Evolutionary conservation across 768 basidiomycete genomes (phyloP), one percentile per base, ranked within the genome.

Genomic region (Daedalea quercina): DNA sequence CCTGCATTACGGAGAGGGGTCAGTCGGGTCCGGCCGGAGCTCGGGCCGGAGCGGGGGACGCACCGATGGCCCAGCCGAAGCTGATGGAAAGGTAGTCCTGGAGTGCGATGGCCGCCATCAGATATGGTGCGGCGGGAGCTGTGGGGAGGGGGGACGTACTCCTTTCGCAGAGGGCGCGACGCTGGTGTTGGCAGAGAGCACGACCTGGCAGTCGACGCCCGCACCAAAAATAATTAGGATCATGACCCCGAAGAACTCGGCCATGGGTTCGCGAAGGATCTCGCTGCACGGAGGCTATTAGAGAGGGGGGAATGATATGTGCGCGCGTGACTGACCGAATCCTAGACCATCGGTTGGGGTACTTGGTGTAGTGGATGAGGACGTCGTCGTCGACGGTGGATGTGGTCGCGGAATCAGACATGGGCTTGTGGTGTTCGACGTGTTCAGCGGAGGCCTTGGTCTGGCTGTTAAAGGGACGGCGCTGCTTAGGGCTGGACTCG

Each of bases 191-290:
- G 68, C 65, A 3, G 80, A 78, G 9, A 85, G 70, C 26, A 76
- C 71, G 2, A 73, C 75, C 63, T 85, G 83, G 59, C 79, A 82
- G 53, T 78, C 70, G 40, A 76, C 76, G 42, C 82, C 82, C 41
- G 69, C 69, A 22, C 84, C 84, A 55, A 85, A 79, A 50, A 83
- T 76, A 51, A 83, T 68, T 9, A 85, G 67, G 26, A 85, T 69
- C 60, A 76, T 76, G 8, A 76, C 73, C 19, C 83, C 84, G 42
- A 84, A 60, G 57, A 85, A 83, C 64, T 86, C 84, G 15, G 82
- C 85, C 25, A 73, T 75, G 15, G 81, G 76, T 65, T 87, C 84
- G 54, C 78, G 72, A 37, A 85, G 62, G 44, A 63, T 61, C 52
- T 71, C 67, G 26, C 81, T 79, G 53, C 43, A 12, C 37, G 50